Evolutionary conservation across 495 filamentous ascomycete genomes (phyloP).

Genomic region (Neurospora sp.): DNA sequence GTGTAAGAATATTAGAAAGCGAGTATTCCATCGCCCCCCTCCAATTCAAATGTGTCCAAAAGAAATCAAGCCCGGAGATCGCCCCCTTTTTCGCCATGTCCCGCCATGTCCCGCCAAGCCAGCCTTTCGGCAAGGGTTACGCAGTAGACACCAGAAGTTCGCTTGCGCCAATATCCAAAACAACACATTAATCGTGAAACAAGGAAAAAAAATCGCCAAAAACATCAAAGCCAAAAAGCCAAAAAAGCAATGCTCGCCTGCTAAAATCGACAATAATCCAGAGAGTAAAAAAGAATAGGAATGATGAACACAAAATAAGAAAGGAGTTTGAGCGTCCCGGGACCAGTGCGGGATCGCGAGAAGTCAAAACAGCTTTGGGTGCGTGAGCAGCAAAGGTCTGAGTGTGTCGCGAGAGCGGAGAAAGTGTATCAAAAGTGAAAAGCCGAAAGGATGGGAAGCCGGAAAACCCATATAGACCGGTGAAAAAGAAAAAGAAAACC

Average conservation of each 20-base stretch:
- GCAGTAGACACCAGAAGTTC: constrained; percentile 14
- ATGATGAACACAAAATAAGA: constrained; percentile 10
- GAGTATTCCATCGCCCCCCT: not conserved
- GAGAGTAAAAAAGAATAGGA: constrained; percentile 9
- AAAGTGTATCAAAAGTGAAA: constrained; percentile 18
- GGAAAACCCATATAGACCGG: constrained; percentile 8
- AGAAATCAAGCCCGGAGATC: constrained; percentile 4
- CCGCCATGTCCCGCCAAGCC: constrained; percentile 4
- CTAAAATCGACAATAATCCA: constrained; percentile 10
- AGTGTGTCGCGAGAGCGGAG: constrained; percentile 26
- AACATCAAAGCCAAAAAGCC: constrained; percentile 15
- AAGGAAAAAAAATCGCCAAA: constrained; percentile 9
- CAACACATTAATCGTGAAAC: not conserved
- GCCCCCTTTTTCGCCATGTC: constrained; percentile 12
- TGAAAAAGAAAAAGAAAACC: constrained; percentile 20
- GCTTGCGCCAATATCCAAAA: constrained; percentile 15
- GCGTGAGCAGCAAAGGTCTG: constrained; percentile 29
- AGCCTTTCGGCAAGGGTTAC: constrained; percentile 15
- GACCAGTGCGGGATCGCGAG: constrained; percentile 12
- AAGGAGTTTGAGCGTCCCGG: constrained; percentile 10
- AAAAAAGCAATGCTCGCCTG: constrained; percentile 23
- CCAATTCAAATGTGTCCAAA: constrained; percentile 5
- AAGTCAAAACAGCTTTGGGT: constrained; percentile 21
- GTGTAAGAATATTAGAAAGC: not conserved
- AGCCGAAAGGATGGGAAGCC: constrained; percentile 6